phyloP scores from a whole-genome alignment of 1,139 yeast genomes.

The Blastobotrys raffinosifermentans region DNA sequence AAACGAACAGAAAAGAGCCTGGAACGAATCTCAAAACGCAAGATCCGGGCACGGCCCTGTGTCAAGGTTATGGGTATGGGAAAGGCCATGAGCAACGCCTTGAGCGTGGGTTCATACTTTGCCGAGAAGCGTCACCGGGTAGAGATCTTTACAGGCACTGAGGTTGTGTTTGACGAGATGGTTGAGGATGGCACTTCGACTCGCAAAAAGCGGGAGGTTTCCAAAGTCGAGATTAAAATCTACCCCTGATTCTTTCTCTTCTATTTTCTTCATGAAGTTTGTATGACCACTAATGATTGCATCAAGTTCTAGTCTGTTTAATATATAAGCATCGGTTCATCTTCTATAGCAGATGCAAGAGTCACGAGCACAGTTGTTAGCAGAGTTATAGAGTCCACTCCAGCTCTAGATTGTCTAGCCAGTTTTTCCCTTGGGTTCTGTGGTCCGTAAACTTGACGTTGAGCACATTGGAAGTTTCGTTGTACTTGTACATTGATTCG shows the following conservation, averaged over 20 bases:
- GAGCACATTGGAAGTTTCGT: not conserved
- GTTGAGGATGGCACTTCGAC: conserved; percentile 13
- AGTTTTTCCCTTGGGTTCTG: not conserved
- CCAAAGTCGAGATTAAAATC: conserved; percentile 19
- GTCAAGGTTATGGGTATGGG: conserved; percentile 31
- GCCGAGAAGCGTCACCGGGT: conserved; percentile 23
- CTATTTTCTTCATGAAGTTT: too few species aligned
- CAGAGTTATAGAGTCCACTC: too few species aligned
- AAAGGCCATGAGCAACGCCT: conserved; percentile 29
- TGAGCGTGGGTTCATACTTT: conserved; percentile 28
- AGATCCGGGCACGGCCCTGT: conserved; percentile 12
- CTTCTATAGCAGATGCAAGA: too few species aligned
- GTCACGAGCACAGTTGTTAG: too few species aligned
- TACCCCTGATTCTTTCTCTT: too few species aligned
- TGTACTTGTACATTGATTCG: not conserved
- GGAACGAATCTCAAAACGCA: conserved; percentile 9
- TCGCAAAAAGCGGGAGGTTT: conserved; percentile 20
- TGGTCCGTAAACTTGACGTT: not conserved
- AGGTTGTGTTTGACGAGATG: conserved; percentile 20
- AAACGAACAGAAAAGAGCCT: conserved; percentile 23
- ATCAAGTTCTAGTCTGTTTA: too few species aligned
- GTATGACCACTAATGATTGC: too few species aligned
- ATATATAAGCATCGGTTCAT: too few species aligned
- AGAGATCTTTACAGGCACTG: conserved; percentile 22
- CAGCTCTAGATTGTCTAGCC: conserved; percentile 2